These are phyloP conservation scores for Pseudogymnoascus sp. DNA, from an alignment of 2,329 filamentous ascomycete species.

Conservation along the genomic window DNA sequence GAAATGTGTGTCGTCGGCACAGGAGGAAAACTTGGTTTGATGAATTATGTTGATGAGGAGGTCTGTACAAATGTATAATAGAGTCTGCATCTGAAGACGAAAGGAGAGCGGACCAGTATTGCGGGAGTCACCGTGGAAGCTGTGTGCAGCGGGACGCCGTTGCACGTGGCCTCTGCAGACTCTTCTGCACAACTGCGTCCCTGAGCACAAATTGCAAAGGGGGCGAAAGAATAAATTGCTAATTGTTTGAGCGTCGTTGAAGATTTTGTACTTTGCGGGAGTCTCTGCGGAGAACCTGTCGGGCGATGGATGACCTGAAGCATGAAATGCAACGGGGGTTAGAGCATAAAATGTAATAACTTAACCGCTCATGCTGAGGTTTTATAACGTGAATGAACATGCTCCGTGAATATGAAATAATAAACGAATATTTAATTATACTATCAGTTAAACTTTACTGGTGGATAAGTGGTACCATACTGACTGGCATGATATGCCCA, in stretches of 20 bases:
- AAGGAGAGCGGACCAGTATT: not conserved
- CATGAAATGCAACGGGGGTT: constrained; percentile 4
- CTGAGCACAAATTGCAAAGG: constrained; percentile 2
- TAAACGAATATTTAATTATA: not conserved
- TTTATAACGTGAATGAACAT: not conserved
- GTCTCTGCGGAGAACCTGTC: not conserved
- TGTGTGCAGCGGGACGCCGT: not conserved
- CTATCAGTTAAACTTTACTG: not conserved
- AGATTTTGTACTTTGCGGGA: not conserved
- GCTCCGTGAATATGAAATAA: not conserved
- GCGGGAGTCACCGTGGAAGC: not conserved
- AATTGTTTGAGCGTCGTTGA: not conserved
- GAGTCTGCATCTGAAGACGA: not conserved
- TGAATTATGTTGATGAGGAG: not conserved
- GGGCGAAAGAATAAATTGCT: constrained; percentile 1
- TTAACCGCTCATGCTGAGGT: not conserved
- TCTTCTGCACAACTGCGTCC: not conserved
- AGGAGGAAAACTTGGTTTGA: not conserved
- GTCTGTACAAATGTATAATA: not conserved
- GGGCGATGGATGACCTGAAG: constrained; percentile 4
- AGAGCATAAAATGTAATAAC: not conserved
- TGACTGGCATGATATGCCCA: not conserved
- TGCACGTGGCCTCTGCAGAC: not conserved
- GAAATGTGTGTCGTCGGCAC: not conserved
- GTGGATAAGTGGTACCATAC: not conserved